phyloP scores from a whole-genome alignment of 768 basidiomycete genomes.

The Russula olivacea region DNA sequence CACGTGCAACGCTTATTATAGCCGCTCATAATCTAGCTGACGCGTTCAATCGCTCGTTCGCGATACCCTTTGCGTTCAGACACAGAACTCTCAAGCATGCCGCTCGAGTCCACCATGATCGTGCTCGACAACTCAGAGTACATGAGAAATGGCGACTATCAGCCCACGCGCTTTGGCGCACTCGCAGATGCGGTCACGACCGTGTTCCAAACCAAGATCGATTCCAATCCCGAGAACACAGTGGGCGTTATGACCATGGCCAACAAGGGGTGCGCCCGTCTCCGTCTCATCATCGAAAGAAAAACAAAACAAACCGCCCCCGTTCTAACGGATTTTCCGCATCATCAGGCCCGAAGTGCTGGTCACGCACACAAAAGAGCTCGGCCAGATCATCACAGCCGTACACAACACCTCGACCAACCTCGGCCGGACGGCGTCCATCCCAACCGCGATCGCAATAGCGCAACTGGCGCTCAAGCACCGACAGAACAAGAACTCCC shows the following conservation, averaged over 20 bases:
- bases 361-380: conserved; percentile 91
- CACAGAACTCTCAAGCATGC: conserved; percentile 49
- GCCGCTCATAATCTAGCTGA: neutral
- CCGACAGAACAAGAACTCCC: conserved; percentile 95
- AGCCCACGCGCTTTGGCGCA: conserved; percentile 80
- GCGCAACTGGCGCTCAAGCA: conserved; percentile 97
- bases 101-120: conserved; percentile 96
- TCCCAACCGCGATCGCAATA: conserved; percentile 85
- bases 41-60: neutral
- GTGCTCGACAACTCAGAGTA: conserved; percentile 97
- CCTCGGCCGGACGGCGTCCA: conserved; percentile 77
- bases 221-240: conserved; percentile 95
- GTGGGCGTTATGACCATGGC: conserved; percentile 99
- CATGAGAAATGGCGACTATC: conserved; percentile 93
- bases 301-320: no score
- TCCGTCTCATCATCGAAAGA: neutral
- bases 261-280: conserved; percentile 71
- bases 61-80: neutral
- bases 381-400: conserved; percentile 84
- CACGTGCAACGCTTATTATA: neutral
- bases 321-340: no score
- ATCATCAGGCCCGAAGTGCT: conserved; percentile 94
- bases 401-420: conserved; percentile 64
- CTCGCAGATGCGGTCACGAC: conserved; percentile 89
- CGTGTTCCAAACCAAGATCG: conserved; percentile 88